phyloP scores from a whole-genome alignment of 2,329 filamentous ascomycete species.

The Grosmannia serpens region DNA sequence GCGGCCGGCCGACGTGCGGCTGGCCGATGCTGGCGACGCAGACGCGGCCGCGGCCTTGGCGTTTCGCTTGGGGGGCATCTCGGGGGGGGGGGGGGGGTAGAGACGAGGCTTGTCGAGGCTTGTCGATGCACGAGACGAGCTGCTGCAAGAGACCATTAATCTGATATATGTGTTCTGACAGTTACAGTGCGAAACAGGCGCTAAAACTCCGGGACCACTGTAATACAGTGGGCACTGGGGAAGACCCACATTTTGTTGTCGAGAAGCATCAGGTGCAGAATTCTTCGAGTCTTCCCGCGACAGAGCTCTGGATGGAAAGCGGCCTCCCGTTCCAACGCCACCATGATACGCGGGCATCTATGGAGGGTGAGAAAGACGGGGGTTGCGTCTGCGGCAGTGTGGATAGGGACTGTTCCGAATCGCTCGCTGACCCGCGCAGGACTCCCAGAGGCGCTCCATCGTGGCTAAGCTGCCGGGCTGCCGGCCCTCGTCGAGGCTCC shows the following conservation, averaged over 20 bases:
- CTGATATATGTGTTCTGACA: neutral
- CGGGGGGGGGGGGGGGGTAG: neutral
- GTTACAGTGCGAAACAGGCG: neutral
- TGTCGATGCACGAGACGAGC: no score
- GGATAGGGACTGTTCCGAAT: no score
- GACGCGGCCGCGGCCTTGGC: conserved; percentile 13
- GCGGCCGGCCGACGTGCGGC: neutral
- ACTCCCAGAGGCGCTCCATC: neutral
- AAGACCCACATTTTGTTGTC: neutral
- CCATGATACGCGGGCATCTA: conserved; percentile 8
- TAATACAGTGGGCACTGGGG: neutral
- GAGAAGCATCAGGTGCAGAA: neutral
- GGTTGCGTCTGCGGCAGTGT: neutral
- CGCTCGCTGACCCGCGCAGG: conserved; percentile 1
- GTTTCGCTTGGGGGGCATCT: conserved; percentile 9
- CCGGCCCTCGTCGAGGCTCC: neutral
- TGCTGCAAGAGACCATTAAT: no score
- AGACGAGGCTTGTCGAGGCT: neutral
- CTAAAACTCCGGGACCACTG: neutral
- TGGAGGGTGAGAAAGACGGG: conserved; percentile 2
- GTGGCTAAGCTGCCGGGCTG: neutral
- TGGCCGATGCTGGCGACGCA: conserved; percentile 11
- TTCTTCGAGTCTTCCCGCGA: neutral
- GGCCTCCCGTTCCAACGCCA: neutral
- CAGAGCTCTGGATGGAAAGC: neutral